Conservation (phyloP, 1,284 basidiomycete species). For the Coniophora puteana region DNA sequence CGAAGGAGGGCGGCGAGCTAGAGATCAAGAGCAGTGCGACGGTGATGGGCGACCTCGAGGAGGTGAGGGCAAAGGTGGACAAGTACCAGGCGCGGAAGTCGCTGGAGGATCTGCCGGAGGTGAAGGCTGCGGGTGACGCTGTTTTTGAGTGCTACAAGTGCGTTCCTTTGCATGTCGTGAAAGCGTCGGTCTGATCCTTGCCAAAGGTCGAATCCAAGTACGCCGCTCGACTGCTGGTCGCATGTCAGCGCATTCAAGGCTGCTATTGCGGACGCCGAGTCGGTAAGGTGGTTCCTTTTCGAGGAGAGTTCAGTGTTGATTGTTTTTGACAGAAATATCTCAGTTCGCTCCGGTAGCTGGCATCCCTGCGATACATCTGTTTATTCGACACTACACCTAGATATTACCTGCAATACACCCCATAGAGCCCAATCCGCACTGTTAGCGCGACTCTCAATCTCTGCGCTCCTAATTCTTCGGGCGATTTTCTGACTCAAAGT, state of each 20-base stretch:
- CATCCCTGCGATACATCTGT: too few species aligned
- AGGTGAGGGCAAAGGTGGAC: slow-evolving; percentile 69
- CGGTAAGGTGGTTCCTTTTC: slow-evolving; percentile 33
- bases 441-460: too few species aligned
- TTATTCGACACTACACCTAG: too few species aligned
- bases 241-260: slow-evolving; percentile 73
- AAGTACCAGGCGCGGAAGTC: slow-evolving; percentile 60
- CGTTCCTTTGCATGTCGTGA: slow-evolving; percentile 21
- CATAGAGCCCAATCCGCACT: too few species aligned
- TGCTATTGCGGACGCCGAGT: slow-evolving; percentile 66
- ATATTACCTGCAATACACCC: too few species aligned
- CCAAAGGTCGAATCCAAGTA: slow-evolving; percentile 52
- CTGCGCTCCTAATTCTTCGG: too few species aligned
- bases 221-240: slow-evolving; percentile 73
- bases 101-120: slow-evolving; percentile 50
- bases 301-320: slow-evolving; percentile 2
- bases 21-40: slow-evolving; percentile 55
- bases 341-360: slow-evolving; percentile 23
- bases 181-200: slow-evolving; percentile 3
- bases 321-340: slow-evolving; percentile 22
- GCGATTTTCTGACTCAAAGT: too few species aligned
- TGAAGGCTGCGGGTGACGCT: slow-evolving; percentile 55
- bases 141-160: slow-evolving; percentile 75
- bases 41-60: slow-evolving; percentile 69
- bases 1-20: too few species aligned